phyloP scores from a whole-genome alignment of 2,329 filamentous ascomycete species.

The Botrytis deweyae region DNA sequence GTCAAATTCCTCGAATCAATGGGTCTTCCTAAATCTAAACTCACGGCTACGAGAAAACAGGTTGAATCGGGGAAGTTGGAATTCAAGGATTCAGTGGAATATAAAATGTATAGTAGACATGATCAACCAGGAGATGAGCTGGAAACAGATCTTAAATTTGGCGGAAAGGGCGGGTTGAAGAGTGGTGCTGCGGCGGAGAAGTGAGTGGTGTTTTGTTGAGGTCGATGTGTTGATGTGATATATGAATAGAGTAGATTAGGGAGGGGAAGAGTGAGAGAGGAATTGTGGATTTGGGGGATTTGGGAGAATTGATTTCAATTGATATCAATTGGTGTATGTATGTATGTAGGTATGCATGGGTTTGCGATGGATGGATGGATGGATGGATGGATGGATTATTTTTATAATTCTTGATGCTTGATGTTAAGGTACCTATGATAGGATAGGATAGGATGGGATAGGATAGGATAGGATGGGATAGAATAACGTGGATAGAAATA shows the following conservation, averaged over 20 bases:
- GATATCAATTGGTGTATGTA: not conserved
- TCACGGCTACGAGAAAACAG: conserved; percentile 56
- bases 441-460: too few relatives aligned
- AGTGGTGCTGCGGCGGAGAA: not conserved
- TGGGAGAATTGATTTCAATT: not conserved
- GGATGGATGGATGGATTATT: not conserved
- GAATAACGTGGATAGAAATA: not conserved
- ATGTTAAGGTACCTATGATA: not conserved
- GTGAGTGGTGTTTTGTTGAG: not conserved
- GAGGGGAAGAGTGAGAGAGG: not conserved
- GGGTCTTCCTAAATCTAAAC: conserved; percentile 62
- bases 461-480: too few relatives aligned
- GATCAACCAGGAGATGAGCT: conserved; percentile 48
- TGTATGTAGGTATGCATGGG: not conserved
- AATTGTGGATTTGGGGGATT: not conserved
- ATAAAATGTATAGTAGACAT: conserved; percentile 61
- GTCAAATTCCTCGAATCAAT: conserved; percentile 62
- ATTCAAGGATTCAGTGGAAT: conserved; percentile 56
- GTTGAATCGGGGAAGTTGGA: conserved; percentile 61
- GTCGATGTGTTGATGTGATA: not conserved
- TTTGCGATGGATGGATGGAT: not conserved
- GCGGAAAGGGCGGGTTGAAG: not conserved
- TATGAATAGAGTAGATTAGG: too few relatives aligned
- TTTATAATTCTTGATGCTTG: not conserved
- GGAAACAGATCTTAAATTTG: conserved; percentile 33